A percentile compares a stretch with the other conserved stretches of the same genome.
phyloP scores from a whole-genome alignment of 306 rosid species.

The Carpinus fangiana region DNA sequence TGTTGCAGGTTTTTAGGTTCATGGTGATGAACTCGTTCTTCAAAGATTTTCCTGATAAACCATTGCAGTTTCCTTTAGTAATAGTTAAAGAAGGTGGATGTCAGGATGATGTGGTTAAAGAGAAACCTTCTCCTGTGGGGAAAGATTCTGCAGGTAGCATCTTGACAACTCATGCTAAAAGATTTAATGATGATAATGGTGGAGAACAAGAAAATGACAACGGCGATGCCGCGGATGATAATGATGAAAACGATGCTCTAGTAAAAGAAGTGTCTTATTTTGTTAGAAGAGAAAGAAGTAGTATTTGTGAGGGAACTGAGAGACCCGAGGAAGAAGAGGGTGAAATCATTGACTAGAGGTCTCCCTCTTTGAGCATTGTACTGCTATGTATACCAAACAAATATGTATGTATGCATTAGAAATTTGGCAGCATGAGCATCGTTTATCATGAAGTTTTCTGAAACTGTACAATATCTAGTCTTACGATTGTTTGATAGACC shows the following conservation, averaged over 20 bases:
- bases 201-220: constrained; percentile 12
- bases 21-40: constrained; percentile 77
- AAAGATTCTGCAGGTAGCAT: constrained; percentile 27
- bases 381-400: no score
- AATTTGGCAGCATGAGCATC: background rate
- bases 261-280: constrained; percentile 13
- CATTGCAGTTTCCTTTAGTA: constrained; percentile 57
- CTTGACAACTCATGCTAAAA: constrained; percentile 12
- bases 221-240: background rate
- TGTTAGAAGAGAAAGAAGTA: constrained; percentile 14
- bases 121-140: constrained; percentile 6
- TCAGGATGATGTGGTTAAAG: constrained; percentile 28
- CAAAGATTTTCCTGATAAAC: constrained; percentile 60
- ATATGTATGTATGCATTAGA: background rate
- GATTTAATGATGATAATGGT: constrained; percentile 17
- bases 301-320: constrained; percentile 29
- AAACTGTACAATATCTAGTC: no score
- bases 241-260: background rate
- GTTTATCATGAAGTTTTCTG: no score
- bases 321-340: constrained; percentile 71
- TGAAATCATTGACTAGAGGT: constrained; percentile 55
- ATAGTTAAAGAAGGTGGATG: constrained; percentile 39
- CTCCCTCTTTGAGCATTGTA: no score
- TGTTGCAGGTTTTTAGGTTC: constrained; percentile 85
- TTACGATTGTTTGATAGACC: no score